Evolutionary conservation across 495 filamentous ascomycete genomes (phyloP).

Genomic region (Penicillium herquei): DNA sequence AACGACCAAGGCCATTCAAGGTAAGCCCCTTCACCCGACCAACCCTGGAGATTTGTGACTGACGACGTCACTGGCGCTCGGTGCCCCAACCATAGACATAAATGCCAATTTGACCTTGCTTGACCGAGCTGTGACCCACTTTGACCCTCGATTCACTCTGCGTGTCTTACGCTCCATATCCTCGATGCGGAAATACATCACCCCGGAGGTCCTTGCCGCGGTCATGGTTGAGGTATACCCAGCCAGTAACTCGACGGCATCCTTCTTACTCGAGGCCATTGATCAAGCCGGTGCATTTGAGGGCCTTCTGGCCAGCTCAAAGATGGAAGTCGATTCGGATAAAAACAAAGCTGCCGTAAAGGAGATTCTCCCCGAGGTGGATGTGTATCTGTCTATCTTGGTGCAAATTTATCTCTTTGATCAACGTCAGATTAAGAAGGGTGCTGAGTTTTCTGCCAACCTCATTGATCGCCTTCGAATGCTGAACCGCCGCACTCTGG

Average conservation of each 20-base stretch:
- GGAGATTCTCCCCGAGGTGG: constrained; percentile 83
- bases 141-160: constrained; percentile 92
- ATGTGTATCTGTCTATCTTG: constrained; percentile 87
- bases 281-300: constrained; percentile 63
- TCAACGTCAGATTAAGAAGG: constrained; percentile 70
- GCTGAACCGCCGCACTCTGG: constrained; percentile 89
- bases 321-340: constrained; percentile 80
- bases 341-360: constrained; percentile 47
- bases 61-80: constrained; percentile 1
- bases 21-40: constrained; percentile 30
- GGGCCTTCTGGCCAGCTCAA: constrained; percentile 47
- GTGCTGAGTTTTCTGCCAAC: constrained; percentile 76
- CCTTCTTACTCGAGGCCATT: constrained; percentile 66
- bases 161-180: constrained; percentile 93
- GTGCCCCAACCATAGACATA: constrained; percentile 62
- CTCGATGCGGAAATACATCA: constrained; percentile 86
- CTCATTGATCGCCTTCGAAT: constrained; percentile 81
- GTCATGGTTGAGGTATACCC: constrained; percentile 79
- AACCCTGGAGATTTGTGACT: background rate
- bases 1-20: constrained; percentile 64
- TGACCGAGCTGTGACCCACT: constrained; percentile 87
- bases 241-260: constrained; percentile 61
- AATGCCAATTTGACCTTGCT: constrained; percentile 88
- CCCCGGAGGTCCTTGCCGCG: constrained; percentile 73
- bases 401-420: constrained; percentile 89